Percentiles rank a stretch among this genome's conserved stretches.
Conservation (phyloP, 495 filamentous ascomycete species). For the Tuber magnatum region DNA sequence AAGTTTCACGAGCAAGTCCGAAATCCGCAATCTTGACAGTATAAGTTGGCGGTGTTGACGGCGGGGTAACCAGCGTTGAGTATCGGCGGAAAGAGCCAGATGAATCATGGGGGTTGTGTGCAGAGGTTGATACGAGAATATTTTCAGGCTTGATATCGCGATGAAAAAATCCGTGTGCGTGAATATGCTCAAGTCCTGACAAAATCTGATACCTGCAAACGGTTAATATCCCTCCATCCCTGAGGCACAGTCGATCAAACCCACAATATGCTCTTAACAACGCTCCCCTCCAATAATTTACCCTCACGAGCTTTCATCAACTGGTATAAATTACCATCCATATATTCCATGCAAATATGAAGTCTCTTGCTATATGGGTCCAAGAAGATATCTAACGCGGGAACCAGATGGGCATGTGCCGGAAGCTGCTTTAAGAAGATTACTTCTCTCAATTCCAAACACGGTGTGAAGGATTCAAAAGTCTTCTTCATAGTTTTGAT, state of each 20-base stretch:
- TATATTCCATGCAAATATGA: slow-evolving; percentile 98
- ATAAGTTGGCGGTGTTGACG: slow-evolving; percentile 85
- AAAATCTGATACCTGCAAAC: slow-evolving; percentile 70
- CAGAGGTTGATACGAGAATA: slow-evolving; percentile 91
- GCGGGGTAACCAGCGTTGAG: slow-evolving; percentile 86
- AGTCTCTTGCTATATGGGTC: slow-evolving; percentile 92
- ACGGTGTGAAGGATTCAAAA: slow-evolving; percentile 83
- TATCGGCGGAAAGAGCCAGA: slow-evolving; percentile 77
- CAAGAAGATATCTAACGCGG: slow-evolving; percentile 96
- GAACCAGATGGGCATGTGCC: slow-evolving; percentile 81
- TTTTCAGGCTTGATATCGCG: slow-evolving; percentile 99
- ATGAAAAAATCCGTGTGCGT: slow-evolving; percentile 96
- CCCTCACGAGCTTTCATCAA: slow-evolving; percentile 97
- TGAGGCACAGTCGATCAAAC: slow-evolving; percentile 11
- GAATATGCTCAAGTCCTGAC: slow-evolving; percentile 91
- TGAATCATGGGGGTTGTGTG: slow-evolving; percentile 63
- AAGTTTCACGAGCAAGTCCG: slow-evolving; percentile 92
- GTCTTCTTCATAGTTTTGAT: slow-evolving; percentile 99
- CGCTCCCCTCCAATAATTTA: slow-evolving; percentile 78
- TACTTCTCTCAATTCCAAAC: slow-evolving; percentile 88
- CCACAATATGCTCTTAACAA: slow-evolving; percentile 87
- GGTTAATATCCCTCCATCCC: slow-evolving; percentile 17
- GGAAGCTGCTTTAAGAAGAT: slow-evolving; percentile 90
- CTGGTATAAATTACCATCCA: slow-evolving; percentile 99
- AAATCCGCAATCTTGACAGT: slow-evolving; percentile 99